Evolutionary conservation across 768 basidiomycete species (phyloP).

Genomic region (Lyophyllum shimeji): DNA sequence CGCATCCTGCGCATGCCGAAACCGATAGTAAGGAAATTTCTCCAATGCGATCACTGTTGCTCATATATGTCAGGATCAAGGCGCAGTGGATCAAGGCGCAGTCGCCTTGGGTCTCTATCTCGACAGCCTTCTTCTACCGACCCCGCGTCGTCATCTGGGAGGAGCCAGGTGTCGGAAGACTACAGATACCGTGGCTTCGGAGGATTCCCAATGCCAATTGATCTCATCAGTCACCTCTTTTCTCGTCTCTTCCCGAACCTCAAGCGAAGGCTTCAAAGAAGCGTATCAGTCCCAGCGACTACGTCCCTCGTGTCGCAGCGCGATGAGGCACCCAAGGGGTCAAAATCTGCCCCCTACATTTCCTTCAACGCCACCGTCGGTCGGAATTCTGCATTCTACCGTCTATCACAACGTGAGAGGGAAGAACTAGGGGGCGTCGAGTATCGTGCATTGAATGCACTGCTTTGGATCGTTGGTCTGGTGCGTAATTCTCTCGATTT

Average conservation of each 20-base stretch:
- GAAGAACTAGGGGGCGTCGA: slow-evolving; percentile 95
- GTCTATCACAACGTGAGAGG: slow-evolving; percentile 74
- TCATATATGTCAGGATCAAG: slow-evolving; percentile 13
- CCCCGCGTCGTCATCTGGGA: slow-evolving; percentile 13
- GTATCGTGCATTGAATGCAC: slow-evolving; percentile 77
- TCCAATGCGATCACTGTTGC: neutral
- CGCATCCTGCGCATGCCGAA: slow-evolving; percentile 5
- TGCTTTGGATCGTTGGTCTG: slow-evolving; percentile 76
- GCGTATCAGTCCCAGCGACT: slow-evolving; percentile 76
- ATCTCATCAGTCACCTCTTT: slow-evolving; percentile 51
- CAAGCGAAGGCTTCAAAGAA: slow-evolving; percentile 57
- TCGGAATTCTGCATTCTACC: slow-evolving; percentile 71
- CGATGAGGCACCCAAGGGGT: slow-evolving; percentile 36
- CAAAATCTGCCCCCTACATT: slow-evolving; percentile 71
- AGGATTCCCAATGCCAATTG: slow-evolving; percentile 72
- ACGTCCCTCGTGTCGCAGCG: slow-evolving; percentile 53
- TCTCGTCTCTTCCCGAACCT: slow-evolving; percentile 62
- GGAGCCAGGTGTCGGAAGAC: slow-evolving; percentile 17
- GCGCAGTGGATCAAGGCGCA: slow-evolving; percentile 17
- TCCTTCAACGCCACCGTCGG: slow-evolving; percentile 83
- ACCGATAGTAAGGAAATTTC: slow-evolving; percentile 11
- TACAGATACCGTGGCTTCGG: slow-evolving; percentile 56
- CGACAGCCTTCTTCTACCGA: slow-evolving; percentile 18
- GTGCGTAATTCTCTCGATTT: slow-evolving; percentile 44
- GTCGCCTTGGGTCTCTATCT: slow-evolving; percentile 16